Evolutionary conservation across 345 rosid genomes (phyloP).

Genomic region (Kandelia obovata): DNA sequence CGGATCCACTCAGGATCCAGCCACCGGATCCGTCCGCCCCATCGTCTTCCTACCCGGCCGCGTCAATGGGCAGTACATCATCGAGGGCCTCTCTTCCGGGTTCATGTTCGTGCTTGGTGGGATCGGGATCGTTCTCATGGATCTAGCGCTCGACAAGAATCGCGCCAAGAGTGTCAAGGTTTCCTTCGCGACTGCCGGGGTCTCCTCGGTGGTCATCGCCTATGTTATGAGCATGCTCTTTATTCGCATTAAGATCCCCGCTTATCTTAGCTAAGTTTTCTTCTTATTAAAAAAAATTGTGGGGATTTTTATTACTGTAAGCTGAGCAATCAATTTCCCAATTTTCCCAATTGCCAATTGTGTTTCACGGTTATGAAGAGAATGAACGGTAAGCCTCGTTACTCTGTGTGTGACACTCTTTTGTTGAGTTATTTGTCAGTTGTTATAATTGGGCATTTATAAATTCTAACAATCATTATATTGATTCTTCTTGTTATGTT

Average conservation of each 20-base stretch:
- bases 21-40: slow-evolving; percentile 80
- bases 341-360: no score
- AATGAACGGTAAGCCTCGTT: no score
- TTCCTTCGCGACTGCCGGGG: slow-evolving; percentile 77
- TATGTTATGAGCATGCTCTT: slow-evolving; percentile 95
- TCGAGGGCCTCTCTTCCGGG: slow-evolving; percentile 95
- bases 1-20: slow-evolving; percentile 87
- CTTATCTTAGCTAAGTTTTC: slow-evolving; percentile 55
- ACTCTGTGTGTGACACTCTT: no score
- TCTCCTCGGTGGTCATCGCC: slow-evolving; percentile 60
- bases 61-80: slow-evolving; percentile 95
- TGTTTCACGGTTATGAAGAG: no score
- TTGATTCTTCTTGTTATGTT: no score
- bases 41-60: slow-evolving; percentile 88
- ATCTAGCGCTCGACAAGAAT: slow-evolving; percentile 83
- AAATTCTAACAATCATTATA: no score
- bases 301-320: no score
- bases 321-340: no score
- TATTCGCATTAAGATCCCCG: slow-evolving; percentile 97
- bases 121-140: slow-evolving; percentile 72
- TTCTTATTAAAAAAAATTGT: no score
- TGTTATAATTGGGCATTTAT: no score
- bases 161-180: slow-evolving; percentile 75
- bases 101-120: slow-evolving; percentile 97
- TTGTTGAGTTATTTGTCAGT: no score